Base-by-base conservation (phyloP, 2,329 filamentous ascomycete species). In the Penicillium glabrum region DNA sequence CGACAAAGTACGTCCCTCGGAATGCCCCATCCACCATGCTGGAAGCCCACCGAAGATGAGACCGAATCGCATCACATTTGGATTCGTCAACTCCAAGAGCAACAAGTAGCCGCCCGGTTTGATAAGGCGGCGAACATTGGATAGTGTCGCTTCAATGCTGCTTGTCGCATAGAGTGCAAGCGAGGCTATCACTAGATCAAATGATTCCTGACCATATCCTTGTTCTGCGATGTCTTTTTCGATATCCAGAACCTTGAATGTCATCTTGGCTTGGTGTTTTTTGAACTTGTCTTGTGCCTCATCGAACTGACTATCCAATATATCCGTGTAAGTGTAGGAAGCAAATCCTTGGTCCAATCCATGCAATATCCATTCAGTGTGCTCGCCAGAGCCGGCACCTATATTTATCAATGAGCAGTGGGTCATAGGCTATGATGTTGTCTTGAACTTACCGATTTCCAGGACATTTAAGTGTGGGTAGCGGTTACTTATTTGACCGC, bases 31-130 rank as follows among this genome's bases (percentile, higher is more conserved):
- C 74, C 74, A 77, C 75, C 75, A 78, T 2, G 67, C 72, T 5
- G 69, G 64, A 5, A 77, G 57, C 0, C 60, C 60, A 21, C 70
- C 71, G 19, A 77, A 63, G 19, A 74, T 55, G 43, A 68, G 57
- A 2, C 61, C 62, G 11, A 66, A 51, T 9, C 67, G 65, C 46
- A 70, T 65, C 2, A 59, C 29, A 6, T 59, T 57, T 5, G 60
- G 53, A 13, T 66, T 50, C 1, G 67, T 74, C 1, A 76, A 54
- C 54, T 84, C 81, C 1, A 78, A 43, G 0, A 80, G 44, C 3
- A 82, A 35, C 1, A 84, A 64, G 54, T 77, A 77, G 0, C 81
- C 82, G 2, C 79, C 80, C 2, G 81, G 77, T 47, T 73, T 77
- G 0, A 81, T 63, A 0, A 81, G 61, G 0, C 58, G 59, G 0